Evolutionary conservation across 2,329 filamentous ascomycete genomes (phyloP).

Genomic region (Pseudogymnoascus verrucosus): DNA sequence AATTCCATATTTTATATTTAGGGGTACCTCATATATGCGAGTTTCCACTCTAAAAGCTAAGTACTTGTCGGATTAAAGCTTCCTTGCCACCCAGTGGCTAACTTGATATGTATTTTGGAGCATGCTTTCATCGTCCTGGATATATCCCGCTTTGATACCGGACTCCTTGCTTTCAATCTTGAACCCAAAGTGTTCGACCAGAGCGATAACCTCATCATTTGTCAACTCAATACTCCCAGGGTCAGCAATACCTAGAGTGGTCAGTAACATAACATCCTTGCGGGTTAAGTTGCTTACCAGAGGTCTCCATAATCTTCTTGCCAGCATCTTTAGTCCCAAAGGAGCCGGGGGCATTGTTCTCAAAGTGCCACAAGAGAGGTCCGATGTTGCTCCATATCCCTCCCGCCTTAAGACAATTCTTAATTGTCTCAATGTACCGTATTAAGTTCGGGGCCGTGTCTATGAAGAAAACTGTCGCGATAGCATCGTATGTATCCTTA

Average conservation of each 20-base stretch:
- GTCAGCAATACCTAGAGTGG: constrained; percentile 63
- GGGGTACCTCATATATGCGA: constrained; percentile 10
- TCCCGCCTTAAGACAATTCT: constrained; percentile 64
- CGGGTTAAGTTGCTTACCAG: not conserved
- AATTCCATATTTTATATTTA: not conserved
- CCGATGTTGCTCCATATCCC: constrained; percentile 87
- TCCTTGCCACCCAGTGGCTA: constrained; percentile 79
- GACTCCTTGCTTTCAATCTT: constrained; percentile 55
- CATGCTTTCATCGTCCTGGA: constrained; percentile 80
- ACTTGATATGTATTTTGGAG: constrained; percentile 73
- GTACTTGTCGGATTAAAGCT: constrained; percentile 33
- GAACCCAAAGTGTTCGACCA: constrained; percentile 73
- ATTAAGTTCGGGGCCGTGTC: constrained; percentile 94
- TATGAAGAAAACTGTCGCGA: constrained; percentile 89
- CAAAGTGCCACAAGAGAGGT: constrained; percentile 92
- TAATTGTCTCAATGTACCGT: constrained; percentile 78
- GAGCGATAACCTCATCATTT: constrained; percentile 74
- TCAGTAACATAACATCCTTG: constrained; percentile 1
- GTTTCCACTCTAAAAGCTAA: not conserved
- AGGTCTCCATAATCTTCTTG: not conserved
- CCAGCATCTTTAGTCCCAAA: constrained; percentile 31
- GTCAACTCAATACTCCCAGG: constrained; percentile 86
- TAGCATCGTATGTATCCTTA: constrained; percentile 62
- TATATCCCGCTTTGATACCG: constrained; percentile 68
- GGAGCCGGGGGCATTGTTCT: constrained; percentile 58